These are phyloP conservation scores for Pyrenophora graminea DNA, from an alignment of 2,329 filamentous ascomycete species.

Conservation along the genomic window DNA sequence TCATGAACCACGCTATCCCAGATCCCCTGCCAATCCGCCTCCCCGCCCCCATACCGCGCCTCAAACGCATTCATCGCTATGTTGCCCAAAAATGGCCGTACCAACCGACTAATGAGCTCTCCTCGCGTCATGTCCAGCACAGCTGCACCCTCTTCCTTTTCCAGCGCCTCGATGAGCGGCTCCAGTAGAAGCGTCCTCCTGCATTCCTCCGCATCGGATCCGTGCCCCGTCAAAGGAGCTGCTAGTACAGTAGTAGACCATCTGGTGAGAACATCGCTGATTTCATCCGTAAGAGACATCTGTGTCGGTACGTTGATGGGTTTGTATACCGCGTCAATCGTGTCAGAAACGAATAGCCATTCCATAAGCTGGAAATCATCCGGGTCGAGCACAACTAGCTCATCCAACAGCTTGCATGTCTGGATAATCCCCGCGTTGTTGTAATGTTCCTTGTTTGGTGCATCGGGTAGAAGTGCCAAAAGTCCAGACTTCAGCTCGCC, in stretches of 20 bases:
- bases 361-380: conserved; percentile 98
- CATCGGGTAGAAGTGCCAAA: conserved; percentile 71
- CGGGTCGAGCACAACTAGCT: conserved; percentile 81
- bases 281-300: conserved; percentile 79
- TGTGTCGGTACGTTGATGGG: conserved; percentile 66
- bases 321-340: conserved; percentile 91
- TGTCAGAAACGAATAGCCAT: conserved; percentile 97
- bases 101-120: conserved; percentile 72
- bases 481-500: conserved; percentile 81
- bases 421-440: conserved; percentile 79
- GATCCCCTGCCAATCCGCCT: conserved; percentile 35
- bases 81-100: conserved; percentile 87
- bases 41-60: conserved; percentile 82
- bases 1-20: conserved; percentile 42
- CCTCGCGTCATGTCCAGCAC: conserved; percentile 60
- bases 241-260: conserved; percentile 10
- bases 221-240: conserved; percentile 3
- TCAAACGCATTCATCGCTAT: conserved; percentile 94
- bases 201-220: conserved; percentile 17
- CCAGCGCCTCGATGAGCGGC: conserved; percentile 40
- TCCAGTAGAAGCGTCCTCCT: conserved; percentile 51
- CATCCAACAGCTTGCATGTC: conserved; percentile 89
- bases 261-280: conserved; percentile 70
- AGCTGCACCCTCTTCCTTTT: conserved; percentile 45
- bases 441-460: conserved; percentile 73